Evolutionary conservation across 2,329 filamentous ascomycete genomes (phyloP).

Genomic region (Aspergillus sp.): DNA sequence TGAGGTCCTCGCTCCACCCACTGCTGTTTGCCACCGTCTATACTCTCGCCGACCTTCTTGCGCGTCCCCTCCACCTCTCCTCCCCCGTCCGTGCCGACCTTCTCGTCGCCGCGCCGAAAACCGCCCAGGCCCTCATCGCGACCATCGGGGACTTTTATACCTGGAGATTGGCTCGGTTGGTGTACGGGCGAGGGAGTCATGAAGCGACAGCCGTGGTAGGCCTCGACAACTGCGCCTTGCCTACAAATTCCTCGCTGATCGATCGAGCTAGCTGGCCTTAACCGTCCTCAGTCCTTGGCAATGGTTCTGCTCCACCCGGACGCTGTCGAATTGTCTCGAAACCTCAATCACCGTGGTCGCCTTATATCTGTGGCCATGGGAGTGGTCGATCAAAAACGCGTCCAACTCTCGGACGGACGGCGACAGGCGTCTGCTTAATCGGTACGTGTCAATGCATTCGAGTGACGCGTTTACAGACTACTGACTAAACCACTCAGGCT

Average conservation of each 20-base stretch:
- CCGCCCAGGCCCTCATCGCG: conserved; percentile 74
- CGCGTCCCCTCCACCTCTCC: conserved; percentile 55
- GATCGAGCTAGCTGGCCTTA: conserved; percentile 60
- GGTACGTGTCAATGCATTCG: background rate
- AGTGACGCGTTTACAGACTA: too few relatives aligned
- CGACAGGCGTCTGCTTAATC: background rate
- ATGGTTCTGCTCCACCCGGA: conserved; percentile 91
- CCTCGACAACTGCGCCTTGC: background rate
- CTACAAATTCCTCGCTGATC: conserved; percentile 15
- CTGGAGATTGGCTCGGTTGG: conserved; percentile 72
- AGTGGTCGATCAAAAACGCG: conserved; percentile 51
- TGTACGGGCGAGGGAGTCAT: conserved; percentile 66
- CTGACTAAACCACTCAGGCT: conserved; percentile 41
- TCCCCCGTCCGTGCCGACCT: conserved; percentile 61
- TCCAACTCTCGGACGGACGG: background rate
- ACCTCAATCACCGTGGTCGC: conserved; percentile 81
- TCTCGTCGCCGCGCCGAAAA: conserved; percentile 70
- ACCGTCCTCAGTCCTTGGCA: conserved; percentile 83
- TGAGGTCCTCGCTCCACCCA: conserved; percentile 92
- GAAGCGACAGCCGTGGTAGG: conserved; percentile 68
- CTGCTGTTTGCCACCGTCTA: conserved; percentile 78
- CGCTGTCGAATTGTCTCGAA: conserved; percentile 92
- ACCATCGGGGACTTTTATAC: conserved; percentile 81
- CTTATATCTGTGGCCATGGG: conserved; percentile 85
- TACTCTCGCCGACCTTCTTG: conserved; percentile 57